Conservation (phyloP, 2,329 filamentous ascomycete genomes). For the Phaeosphaeria sp. region DNA sequence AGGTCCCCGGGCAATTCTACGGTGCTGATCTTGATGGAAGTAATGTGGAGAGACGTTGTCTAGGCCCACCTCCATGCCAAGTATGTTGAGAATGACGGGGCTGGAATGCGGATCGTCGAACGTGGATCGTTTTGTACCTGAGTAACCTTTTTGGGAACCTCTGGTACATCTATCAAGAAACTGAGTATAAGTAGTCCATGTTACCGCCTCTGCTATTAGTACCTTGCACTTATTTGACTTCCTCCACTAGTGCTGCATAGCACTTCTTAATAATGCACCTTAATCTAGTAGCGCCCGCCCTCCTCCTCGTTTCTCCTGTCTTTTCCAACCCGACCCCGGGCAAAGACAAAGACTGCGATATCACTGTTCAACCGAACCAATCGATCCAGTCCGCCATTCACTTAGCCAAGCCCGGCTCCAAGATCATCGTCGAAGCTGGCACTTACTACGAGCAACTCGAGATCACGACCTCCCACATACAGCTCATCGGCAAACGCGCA, state of each 20-base stretch:
- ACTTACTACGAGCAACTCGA: constrained; percentile 14
- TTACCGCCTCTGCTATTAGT: neutral
- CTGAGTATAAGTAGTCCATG: neutral
- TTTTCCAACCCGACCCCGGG: constrained; percentile 1
- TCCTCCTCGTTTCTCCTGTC: neutral
- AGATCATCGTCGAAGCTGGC: constrained; percentile 16
- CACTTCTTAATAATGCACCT: neutral
- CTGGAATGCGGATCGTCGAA: neutral
- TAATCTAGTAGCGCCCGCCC: neutral
- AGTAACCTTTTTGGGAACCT: neutral
- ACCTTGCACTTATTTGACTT: too few species aligned
- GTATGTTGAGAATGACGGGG: neutral
- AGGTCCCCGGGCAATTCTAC: neutral
- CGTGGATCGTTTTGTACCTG: neutral
- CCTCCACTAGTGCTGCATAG: too few species aligned
- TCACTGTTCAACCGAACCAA: constrained; percentile 7
- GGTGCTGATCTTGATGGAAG: neutral
- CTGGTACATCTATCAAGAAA: neutral
- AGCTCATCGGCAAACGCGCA: constrained; percentile 14
- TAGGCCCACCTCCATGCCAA: neutral
- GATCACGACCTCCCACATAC: constrained; percentile 15
- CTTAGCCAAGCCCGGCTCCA: constrained; percentile 7
- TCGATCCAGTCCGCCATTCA: constrained; percentile 16
- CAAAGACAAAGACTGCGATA: constrained; percentile 5
- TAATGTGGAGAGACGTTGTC: neutral